Conservation (phyloP, 2,329 filamentous ascomycete genomes). For the Sclerotinia spermophila region DNA sequence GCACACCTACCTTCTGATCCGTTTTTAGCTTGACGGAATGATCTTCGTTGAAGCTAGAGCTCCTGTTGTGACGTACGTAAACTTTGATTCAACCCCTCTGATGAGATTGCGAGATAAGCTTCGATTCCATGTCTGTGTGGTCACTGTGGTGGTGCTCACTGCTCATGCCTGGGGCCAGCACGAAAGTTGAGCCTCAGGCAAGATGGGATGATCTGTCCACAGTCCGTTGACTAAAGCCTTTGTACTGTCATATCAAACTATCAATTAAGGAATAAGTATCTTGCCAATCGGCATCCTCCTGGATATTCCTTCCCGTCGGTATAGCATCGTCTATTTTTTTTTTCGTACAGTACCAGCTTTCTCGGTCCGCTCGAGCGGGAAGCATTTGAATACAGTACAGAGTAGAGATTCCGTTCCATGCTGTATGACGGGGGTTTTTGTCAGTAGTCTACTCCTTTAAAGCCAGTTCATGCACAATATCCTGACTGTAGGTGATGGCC, state of each 20-base stretch:
- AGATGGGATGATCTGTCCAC: constrained; percentile 19
- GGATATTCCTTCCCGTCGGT: constrained; percentile 12
- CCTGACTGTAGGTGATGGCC: background rate
- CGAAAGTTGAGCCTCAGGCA: constrained; percentile 7
- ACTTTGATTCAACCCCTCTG: background rate
- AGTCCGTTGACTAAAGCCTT: constrained; percentile 4
- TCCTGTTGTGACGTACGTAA: background rate
- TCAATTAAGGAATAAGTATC: background rate
- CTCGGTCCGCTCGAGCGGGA: constrained; percentile 12
- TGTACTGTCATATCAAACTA: background rate
- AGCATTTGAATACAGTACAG: background rate
- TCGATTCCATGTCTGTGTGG: constrained; percentile 9
- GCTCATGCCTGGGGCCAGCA: constrained; percentile 6
- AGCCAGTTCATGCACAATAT: constrained; percentile 10
- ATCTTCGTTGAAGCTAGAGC: background rate
- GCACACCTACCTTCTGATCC: background rate
- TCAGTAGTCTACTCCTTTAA: background rate
- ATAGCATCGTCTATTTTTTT: constrained; percentile 1
- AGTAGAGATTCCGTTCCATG: background rate
- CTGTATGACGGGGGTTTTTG: background rate
- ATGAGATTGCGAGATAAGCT: constrained; percentile 12
- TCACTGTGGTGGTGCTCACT: background rate
- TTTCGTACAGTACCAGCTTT: background rate
- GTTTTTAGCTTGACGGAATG: background rate
- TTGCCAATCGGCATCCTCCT: constrained; percentile 9